Conservation (phyloP, 2,329 filamentous ascomycete genomes). For the Cercospora janseana region DNA sequence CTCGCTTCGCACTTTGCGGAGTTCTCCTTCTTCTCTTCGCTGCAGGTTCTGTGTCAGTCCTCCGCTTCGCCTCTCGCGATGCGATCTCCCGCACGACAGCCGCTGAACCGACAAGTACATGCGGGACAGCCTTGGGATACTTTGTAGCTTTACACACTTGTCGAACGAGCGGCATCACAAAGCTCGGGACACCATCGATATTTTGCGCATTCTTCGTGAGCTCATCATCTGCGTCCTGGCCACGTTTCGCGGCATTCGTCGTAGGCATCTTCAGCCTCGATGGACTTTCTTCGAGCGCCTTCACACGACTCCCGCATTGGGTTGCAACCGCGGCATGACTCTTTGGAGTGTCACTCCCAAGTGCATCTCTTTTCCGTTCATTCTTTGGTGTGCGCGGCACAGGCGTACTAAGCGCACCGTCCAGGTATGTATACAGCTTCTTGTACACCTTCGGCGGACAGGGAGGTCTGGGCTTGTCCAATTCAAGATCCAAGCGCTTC, state of each 20-base stretch:
- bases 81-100: conserved; percentile 22
- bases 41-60: not conserved
- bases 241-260: conserved; percentile 8
- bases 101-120: conserved; percentile 26
- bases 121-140: conserved; percentile 22
- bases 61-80: conserved; percentile 9
- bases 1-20: conserved; percentile 9
- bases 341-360: too few species aligned
- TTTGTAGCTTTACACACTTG: conserved; percentile 46
- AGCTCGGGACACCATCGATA: conserved; percentile 13
- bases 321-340: too few species aligned
- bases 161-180: conserved; percentile 47
- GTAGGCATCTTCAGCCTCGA: conserved; percentile 17
- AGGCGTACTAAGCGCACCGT: conserved; percentile 59
- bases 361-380: conserved; percentile 13
- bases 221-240: not conserved
- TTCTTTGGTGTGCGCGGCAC: conserved; percentile 36
- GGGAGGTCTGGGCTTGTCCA: conserved; percentile 71
- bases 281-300: too few species aligned
- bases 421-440: conserved; percentile 76
- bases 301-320: too few species aligned
- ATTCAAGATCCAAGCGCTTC: conserved; percentile 70
- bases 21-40: not conserved
- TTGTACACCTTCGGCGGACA: conserved; percentile 79
- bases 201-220: not conserved